A percentile compares a stretch with the other conserved stretches of the same genome.
These are phyloP conservation scores for Tillandsia fasciculata DNA, from an alignment of 176 grass and related monocot species.

Conservation along the genomic window DNA sequence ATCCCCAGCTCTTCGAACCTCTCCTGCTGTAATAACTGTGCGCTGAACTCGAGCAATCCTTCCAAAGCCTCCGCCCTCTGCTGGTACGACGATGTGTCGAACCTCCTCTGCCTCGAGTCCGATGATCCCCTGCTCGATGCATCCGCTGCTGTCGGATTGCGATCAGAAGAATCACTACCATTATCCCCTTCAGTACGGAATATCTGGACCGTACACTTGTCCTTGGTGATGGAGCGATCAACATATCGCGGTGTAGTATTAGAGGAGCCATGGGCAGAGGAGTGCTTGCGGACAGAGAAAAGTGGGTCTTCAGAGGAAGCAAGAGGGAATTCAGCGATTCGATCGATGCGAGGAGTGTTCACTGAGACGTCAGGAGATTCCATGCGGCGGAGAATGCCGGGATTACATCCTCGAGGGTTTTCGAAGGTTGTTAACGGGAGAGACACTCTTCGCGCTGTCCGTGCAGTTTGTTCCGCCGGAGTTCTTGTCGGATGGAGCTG, in stretches of 20 bases:
- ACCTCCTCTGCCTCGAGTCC: conserved; percentile 55
- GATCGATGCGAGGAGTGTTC: conserved; percentile 76
- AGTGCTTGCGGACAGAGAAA: conserved; percentile 21
- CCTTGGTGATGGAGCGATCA: conserved; percentile 82
- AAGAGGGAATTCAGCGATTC: conserved; percentile 77
- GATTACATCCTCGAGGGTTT: conserved; percentile 19
- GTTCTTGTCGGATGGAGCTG: conserved; percentile 15
- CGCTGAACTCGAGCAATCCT: conserved; percentile 93
- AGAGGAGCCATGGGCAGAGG: conserved; percentile 18
- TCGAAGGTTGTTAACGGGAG: conserved; percentile 29
- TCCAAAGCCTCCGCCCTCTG: conserved; percentile 85
- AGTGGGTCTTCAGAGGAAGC: conserved; percentile 44
- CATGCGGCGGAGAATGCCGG: conserved; percentile 29
- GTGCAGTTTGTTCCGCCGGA: conserved; percentile 15
- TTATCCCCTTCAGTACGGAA: conserved; percentile 30
- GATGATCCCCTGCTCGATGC: conserved; percentile 40
- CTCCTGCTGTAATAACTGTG: conserved; percentile 72
- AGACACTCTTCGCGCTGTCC: conserved; percentile 39
- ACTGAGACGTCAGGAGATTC: conserved; percentile 88
- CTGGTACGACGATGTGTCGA: conserved; percentile 60
- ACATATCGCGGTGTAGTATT: conserved; percentile 10
- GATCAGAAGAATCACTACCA: conserved; percentile 7
- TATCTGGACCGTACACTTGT: conserved; percentile 85
- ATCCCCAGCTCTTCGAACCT: conserved; percentile 76
- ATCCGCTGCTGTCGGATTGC: conserved; percentile 21